phyloP scores from a whole-genome alignment of 2,329 filamentous ascomycete species.

The Claviceps sp. region DNA sequence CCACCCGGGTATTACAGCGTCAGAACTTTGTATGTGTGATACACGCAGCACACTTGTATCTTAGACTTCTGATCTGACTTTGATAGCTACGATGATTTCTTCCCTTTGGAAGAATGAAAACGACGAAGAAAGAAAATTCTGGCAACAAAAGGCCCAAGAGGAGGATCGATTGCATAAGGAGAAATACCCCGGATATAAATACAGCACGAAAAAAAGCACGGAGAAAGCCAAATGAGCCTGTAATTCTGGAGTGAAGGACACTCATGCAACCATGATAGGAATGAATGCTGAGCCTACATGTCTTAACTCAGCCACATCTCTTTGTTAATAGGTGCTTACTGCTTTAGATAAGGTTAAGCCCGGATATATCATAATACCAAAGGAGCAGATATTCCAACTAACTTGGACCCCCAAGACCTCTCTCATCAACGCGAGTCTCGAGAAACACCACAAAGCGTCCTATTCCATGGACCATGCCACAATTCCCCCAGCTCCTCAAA shows the following conservation, averaged over 20 bases:
- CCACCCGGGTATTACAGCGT: constrained; percentile 14
- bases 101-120: constrained; percentile 17
- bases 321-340: no score
- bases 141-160: constrained; percentile 10
- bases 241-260: background rate
- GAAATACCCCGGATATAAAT: constrained; percentile 17
- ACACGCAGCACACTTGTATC: background rate
- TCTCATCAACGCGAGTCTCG: no score
- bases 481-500: no score
- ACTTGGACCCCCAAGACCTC: no score
- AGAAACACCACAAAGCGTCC: no score
- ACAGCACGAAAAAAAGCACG: constrained; percentile 8
- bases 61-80: background rate
- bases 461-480: no score
- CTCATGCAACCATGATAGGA: background rate
- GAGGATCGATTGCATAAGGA: constrained; percentile 16
- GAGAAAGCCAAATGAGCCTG: constrained; percentile 1
- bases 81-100: constrained; percentile 14
- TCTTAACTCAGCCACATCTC: no score
- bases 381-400: no score
- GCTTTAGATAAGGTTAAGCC: no score
- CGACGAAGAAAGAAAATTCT: constrained; percentile 11
- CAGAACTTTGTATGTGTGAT: constrained; percentile 17
- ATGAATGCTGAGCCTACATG: background rate
- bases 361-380: no score